Conservation (phyloP, 164 flowering plant species). For the Malania oleifera region DNA sequence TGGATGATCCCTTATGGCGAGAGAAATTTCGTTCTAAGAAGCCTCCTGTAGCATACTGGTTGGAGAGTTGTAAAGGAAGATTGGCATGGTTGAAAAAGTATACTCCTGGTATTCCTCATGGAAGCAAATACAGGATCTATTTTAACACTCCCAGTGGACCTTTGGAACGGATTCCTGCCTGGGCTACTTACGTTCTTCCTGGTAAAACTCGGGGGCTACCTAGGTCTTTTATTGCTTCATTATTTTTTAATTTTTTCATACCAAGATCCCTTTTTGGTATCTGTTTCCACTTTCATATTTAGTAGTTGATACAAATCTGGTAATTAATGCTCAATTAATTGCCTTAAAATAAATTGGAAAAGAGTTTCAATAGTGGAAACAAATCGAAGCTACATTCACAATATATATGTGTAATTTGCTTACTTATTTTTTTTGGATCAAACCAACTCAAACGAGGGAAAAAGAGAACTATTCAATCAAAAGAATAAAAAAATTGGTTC, state of each 20-base stretch:
- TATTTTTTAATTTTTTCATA: too few species aligned
- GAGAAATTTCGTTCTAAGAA: conserved; percentile 63
- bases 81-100: conserved; percentile 93
- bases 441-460: too few species aligned
- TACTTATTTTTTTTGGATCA: too few species aligned
- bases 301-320: neutral
- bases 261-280: too few species aligned
- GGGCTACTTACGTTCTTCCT: conserved; percentile 97
- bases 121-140: conserved; percentile 88
- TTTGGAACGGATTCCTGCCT: conserved; percentile 90
- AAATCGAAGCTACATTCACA: too few species aligned
- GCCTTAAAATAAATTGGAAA: too few species aligned
- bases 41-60: conserved; percentile 85
- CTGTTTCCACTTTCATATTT: neutral
- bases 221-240: conserved; percentile 1
- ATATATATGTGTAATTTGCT: too few species aligned
- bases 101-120: conserved; percentile 77
- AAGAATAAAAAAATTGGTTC: too few species aligned
- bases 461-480: too few species aligned
- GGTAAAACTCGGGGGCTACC: conserved; percentile 33
- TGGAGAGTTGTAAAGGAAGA: conserved; percentile 92
- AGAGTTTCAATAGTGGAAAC: too few species aligned
- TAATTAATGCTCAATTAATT: neutral
- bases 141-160: conserved; percentile 92
- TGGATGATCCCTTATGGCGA: conserved; percentile 55